A percentile compares a stretch with the other conserved stretches of the same genome.
Conservation (phyloP, 331 rosid genomes). For the Quercus lobata region DNA sequence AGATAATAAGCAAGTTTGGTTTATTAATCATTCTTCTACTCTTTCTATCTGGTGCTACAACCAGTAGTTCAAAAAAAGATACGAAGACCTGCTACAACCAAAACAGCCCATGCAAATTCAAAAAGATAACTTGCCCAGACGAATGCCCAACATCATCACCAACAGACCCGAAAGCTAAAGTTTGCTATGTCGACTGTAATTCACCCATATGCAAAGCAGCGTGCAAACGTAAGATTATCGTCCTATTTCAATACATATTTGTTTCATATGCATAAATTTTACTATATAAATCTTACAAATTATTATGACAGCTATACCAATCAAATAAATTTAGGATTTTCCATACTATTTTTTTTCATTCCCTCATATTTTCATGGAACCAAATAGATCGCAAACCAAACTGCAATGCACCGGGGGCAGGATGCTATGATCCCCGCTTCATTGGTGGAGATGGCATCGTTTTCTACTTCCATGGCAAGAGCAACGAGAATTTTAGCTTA, state of each 20-base stretch:
- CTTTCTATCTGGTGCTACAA: constrained; percentile 21
- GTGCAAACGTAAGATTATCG: constrained; percentile 46
- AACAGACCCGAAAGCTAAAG: constrained; percentile 49
- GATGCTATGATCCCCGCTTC: constrained; percentile 76
- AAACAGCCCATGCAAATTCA: constrained; percentile 38
- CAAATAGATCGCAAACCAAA: constrained; percentile 43
- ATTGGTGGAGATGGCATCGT: constrained; percentile 57
- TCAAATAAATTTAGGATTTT: neutral
- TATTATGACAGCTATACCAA: too few species aligned
- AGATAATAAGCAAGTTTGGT: constrained; percentile 2
- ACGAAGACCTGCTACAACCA: constrained; percentile 15
- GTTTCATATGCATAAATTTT: too few species aligned
- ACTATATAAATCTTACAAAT: too few species aligned
- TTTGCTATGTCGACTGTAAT: constrained; percentile 51
- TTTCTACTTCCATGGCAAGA: constrained; percentile 65
- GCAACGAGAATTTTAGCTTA: constrained; percentile 39
- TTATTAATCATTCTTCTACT: constrained; percentile 11
- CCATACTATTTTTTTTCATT: neutral
- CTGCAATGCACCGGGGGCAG: constrained; percentile 61
- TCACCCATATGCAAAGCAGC: constrained; percentile 59
- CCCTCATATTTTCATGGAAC: neutral
- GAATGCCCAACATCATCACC: constrained; percentile 45
- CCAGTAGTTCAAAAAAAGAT: constrained; percentile 12
- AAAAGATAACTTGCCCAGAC: constrained; percentile 36
- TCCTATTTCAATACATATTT: neutral